phyloP scores from a whole-genome alignment of 495 filamentous ascomycete species.

The Aspergillus nanangensis region DNA sequence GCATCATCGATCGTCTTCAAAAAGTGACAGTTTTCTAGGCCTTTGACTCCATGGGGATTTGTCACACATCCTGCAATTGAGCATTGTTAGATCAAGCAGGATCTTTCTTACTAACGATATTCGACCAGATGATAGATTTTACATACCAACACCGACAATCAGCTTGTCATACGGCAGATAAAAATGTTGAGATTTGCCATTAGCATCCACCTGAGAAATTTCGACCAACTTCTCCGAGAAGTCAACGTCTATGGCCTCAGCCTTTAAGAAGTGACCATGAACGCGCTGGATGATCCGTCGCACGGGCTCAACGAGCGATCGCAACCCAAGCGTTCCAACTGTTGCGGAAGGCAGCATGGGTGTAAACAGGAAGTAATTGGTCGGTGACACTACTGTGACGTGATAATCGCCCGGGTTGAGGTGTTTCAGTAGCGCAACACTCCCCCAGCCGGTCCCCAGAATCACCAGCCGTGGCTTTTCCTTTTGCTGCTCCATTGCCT shows the following conservation, averaged over 20 bases:
- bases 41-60: slow-evolving; percentile 94
- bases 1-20: slow-evolving; percentile 93
- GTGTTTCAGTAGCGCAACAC: slow-evolving; percentile 85
- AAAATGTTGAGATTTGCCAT: slow-evolving; percentile 69
- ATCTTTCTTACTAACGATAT: too few relatives aligned
- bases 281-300: slow-evolving; percentile 73
- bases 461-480: slow-evolving; percentile 90
- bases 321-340: slow-evolving; percentile 87
- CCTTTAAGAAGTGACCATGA: slow-evolving; percentile 86
- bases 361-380: slow-evolving; percentile 96
- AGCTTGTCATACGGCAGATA: slow-evolving; percentile 99
- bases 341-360: slow-evolving; percentile 97
- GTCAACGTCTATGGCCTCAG: slow-evolving; percentile 78
- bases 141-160: slow-evolving; percentile 82
- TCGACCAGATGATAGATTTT: background rate
- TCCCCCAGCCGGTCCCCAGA: slow-evolving; percentile 92
- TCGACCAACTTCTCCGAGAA: slow-evolving; percentile 90
- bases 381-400: slow-evolving; percentile 87
- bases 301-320: slow-evolving; percentile 90
- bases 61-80: slow-evolving; percentile 66
- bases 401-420: slow-evolving; percentile 88
- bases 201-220: slow-evolving; percentile 65
- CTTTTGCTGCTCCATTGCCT: slow-evolving; percentile 61
- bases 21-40: slow-evolving; percentile 90
- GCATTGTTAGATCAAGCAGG: too few relatives aligned